phyloP scores from a whole-genome alignment of 768 basidiomycete species.

The Tylopilus plumbeoviolaceoides region DNA sequence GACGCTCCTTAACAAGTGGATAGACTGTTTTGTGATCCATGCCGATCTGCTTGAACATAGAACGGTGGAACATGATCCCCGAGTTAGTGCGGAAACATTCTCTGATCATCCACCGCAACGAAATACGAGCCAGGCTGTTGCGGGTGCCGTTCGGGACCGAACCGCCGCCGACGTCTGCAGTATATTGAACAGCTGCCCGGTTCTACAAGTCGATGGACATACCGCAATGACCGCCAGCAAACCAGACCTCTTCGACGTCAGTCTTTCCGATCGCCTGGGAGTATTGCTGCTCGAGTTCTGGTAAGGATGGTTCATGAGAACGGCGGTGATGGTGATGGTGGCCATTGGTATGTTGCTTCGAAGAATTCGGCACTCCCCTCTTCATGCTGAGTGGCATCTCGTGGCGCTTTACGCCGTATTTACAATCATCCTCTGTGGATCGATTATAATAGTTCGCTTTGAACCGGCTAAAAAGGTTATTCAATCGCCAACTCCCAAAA shows the following conservation, averaged over 20 bases:
- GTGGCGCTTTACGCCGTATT: slow-evolving; percentile 46
- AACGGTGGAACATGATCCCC: slow-evolving; percentile 56
- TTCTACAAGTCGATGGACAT: slow-evolving; percentile 13
- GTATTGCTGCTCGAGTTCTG: slow-evolving; percentile 41
- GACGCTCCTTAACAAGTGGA: slow-evolving; percentile 40
- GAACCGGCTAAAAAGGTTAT: slow-evolving; percentile 25
- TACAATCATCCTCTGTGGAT: slow-evolving; percentile 36
- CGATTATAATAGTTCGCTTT: slow-evolving; percentile 37
- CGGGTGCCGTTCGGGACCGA: slow-evolving; percentile 53
- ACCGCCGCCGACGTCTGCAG: slow-evolving; percentile 73
- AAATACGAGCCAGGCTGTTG: slow-evolving; percentile 63
- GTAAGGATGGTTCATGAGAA: not conserved
- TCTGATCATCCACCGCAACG: slow-evolving; percentile 76
- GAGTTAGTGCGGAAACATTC: slow-evolving; percentile 53
- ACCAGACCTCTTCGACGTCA: slow-evolving; percentile 77
- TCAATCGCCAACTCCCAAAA: not conserved
- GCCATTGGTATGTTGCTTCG: slow-evolving; percentile 2
- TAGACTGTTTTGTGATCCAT: slow-evolving; percentile 47
- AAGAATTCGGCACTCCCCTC: slow-evolving; percentile 11
- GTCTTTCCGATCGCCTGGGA: slow-evolving; percentile 41
- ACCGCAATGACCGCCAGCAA: slow-evolving; percentile 73
- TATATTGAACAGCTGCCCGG: not conserved
- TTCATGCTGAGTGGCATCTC: slow-evolving; percentile 41
- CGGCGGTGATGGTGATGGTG: slow-evolving; percentile 1
- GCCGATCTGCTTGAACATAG: slow-evolving; percentile 40